Conservation (phyloP, 179 eudicot species). For the Amaranthus tricolor region DNA sequence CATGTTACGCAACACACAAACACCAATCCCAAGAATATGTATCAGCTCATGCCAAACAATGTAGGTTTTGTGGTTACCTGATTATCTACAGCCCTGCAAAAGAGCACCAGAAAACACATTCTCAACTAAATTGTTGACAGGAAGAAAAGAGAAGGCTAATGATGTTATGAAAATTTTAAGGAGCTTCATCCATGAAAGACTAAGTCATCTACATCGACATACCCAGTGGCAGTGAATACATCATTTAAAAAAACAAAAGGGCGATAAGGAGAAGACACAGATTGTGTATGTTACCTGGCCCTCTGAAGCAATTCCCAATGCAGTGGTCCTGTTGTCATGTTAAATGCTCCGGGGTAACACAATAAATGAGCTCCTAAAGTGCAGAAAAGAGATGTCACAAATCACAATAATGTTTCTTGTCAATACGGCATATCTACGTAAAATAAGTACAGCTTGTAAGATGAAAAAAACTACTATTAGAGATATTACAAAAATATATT, state of each 20-base stretch:
- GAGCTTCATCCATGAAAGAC: not conserved
- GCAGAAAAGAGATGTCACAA: not conserved
- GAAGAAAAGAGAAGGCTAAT: too few relatives aligned
- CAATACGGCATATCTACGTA: not conserved
- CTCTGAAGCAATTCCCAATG: constrained; percentile 97
- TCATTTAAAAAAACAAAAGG: constrained; percentile 2
- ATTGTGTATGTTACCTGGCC: constrained; percentile 58
- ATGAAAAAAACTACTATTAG: not conserved
- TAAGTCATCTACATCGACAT: not conserved
- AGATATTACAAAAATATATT: too few relatives aligned
- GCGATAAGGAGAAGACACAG: constrained; percentile 1
- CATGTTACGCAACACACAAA: not conserved
- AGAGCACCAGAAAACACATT: constrained; percentile 13
- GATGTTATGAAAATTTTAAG: not conserved
- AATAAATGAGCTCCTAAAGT: constrained; percentile 68
- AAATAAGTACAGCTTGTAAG: not conserved
- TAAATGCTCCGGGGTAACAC: constrained; percentile 89
- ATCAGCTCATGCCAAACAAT: not conserved
- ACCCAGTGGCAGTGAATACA: not conserved
- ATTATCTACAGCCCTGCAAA: constrained; percentile 81
- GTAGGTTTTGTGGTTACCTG: constrained; percentile 45
- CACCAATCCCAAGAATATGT: not conserved
- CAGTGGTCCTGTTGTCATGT: constrained; percentile 97
- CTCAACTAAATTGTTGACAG: constrained; percentile 8
- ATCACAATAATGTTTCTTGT: not conserved